phyloP scores from a whole-genome alignment of 2,329 filamentous ascomycete species.

The Teratosphaeria destructans region DNA sequence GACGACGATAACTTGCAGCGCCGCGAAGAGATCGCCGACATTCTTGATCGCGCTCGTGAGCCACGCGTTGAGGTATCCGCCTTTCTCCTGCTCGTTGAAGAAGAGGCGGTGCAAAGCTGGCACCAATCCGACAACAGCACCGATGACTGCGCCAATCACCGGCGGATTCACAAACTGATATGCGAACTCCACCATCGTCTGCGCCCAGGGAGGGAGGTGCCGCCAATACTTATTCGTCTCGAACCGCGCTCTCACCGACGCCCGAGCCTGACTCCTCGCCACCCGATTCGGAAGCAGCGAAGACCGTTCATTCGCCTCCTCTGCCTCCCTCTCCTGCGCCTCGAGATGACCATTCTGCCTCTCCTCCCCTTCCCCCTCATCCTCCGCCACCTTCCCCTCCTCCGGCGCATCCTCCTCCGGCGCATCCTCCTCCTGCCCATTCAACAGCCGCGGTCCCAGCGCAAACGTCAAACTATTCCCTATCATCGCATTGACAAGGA shows the following conservation, averaged over 20 bases:
- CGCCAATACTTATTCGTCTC: slow-evolving; percentile 27
- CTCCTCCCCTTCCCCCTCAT: slow-evolving; percentile 14
- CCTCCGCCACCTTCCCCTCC: slow-evolving; percentile 4
- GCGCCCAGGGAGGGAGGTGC: slow-evolving; percentile 28
- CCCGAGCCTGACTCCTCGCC: slow-evolving; percentile 18
- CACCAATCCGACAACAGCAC: slow-evolving; percentile 49
- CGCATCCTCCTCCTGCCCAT: slow-evolving; percentile 33
- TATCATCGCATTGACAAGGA: slow-evolving; percentile 55
- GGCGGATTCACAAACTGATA: slow-evolving; percentile 51
- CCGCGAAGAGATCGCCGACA: slow-evolving; percentile 53
- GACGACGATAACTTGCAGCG: slow-evolving; percentile 55
- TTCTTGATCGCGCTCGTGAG: slow-evolving; percentile 52
- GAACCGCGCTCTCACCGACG: slow-evolving; percentile 25
- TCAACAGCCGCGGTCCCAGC: slow-evolving; percentile 49
- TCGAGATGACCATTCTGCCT: slow-evolving; percentile 17
- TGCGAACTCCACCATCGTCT: slow-evolving; percentile 31
- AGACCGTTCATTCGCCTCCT: slow-evolving; percentile 36
- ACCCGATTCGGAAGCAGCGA: slow-evolving; percentile 39
- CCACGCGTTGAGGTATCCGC: slow-evolving; percentile 58
- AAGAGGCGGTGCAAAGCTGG: slow-evolving; percentile 52
- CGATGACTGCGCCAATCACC: slow-evolving; percentile 49
- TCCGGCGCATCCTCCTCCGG: slow-evolving; percentile 33
- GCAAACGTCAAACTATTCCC: slow-evolving; percentile 53
- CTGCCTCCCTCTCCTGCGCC: slow-evolving; percentile 19
- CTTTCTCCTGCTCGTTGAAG: slow-evolving; percentile 47